Percentiles rank a stretch among this genome's conserved stretches.
These are phyloP conservation scores for Boletus vinaceobasis DNA, from an alignment of 768 basidiomycete genomes.

Conservation along the genomic window DNA sequence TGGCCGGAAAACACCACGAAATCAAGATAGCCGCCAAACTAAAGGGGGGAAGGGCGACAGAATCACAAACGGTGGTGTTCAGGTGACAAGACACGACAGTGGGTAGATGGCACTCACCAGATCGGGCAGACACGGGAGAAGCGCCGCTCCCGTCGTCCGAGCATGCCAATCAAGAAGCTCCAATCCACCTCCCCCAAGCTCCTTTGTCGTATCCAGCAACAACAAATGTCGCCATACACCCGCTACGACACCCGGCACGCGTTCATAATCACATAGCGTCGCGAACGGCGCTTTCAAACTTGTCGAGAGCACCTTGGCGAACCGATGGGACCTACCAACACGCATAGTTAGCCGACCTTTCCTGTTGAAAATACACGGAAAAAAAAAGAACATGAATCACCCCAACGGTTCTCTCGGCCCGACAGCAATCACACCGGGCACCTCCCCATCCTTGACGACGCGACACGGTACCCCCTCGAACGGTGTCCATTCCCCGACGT, in stretches of 20 bases:
- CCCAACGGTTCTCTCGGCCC: constrained; percentile 13
- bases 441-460: constrained; percentile 19
- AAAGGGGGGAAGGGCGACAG: no score
- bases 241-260: constrained; percentile 20
- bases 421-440: constrained; percentile 19
- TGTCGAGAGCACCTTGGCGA: constrained; percentile 20
- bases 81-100: neutral
- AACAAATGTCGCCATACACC: constrained; percentile 25
- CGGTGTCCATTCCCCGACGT: constrained; percentile 19
- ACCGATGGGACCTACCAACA: constrained; percentile 12
- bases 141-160: constrained; percentile 19
- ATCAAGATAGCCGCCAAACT: constrained; percentile 27
- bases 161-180: constrained; percentile 30
- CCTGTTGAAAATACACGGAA: no score
- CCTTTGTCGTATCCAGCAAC: constrained; percentile 22
- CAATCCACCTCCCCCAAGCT: constrained; percentile 17
- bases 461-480: constrained; percentile 15
- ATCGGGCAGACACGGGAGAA: constrained; percentile 22
- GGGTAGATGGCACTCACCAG: constrained; percentile 13
- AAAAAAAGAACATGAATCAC: neutral
- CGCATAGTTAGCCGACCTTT: neutral
- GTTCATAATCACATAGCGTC: constrained; percentile 21
- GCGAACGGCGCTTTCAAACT: constrained; percentile 20
- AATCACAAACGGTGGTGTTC: neutral
- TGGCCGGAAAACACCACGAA: constrained; percentile 23